A percentile compares a stretch with the other conserved stretches of the same genome.
Evolutionary conservation across 345 rosid species (phyloP).

Genomic region (Nasturtium officinale): DNA sequence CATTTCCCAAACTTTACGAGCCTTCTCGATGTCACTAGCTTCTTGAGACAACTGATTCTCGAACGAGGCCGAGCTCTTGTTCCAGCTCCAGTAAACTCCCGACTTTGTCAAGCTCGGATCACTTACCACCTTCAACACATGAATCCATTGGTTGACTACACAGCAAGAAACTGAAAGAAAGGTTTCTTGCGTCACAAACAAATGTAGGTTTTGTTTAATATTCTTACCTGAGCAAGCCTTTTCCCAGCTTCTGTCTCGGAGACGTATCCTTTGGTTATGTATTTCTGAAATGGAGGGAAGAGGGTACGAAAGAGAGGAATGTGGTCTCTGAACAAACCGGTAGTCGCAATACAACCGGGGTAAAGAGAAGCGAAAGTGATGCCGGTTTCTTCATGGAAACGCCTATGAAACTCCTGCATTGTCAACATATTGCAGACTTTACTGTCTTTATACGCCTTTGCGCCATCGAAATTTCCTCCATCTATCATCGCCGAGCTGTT

Average conservation of each 20-base stretch:
- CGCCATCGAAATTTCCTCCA: slow-evolving; percentile 91
- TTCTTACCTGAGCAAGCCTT: slow-evolving; percentile 67
- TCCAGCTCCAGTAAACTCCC: too few relatives aligned
- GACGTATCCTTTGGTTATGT: slow-evolving; percentile 91
- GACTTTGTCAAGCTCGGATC: too few relatives aligned
- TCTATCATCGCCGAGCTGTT: slow-evolving; percentile 85
- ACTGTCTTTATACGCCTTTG: slow-evolving; percentile 97
- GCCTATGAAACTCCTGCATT: slow-evolving; percentile 96
- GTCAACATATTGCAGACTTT: slow-evolving; percentile 96
- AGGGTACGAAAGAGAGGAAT: slow-evolving; percentile 88
- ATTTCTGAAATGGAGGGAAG: slow-evolving; percentile 97
- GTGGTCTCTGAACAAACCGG: slow-evolving; percentile 96
- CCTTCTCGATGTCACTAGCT: slow-evolving; percentile 81
- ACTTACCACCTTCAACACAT: neutral
- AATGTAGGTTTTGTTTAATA: neutral
- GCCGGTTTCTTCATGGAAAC: slow-evolving; percentile 82
- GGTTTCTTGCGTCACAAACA: neutral
- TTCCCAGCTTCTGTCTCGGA: slow-evolving; percentile 89
- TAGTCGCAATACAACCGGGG: slow-evolving; percentile 97
- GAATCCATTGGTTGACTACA: slow-evolving; percentile 7
- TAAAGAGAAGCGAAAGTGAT: slow-evolving; percentile 85
- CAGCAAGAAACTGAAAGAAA: neutral
- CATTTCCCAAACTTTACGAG: slow-evolving; percentile 79
- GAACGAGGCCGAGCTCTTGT: slow-evolving; percentile 68
- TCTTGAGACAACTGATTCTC: slow-evolving; percentile 89